Conservation (phyloP, 1,284 basidiomycete species). For the Boletellus sp. region DNA sequence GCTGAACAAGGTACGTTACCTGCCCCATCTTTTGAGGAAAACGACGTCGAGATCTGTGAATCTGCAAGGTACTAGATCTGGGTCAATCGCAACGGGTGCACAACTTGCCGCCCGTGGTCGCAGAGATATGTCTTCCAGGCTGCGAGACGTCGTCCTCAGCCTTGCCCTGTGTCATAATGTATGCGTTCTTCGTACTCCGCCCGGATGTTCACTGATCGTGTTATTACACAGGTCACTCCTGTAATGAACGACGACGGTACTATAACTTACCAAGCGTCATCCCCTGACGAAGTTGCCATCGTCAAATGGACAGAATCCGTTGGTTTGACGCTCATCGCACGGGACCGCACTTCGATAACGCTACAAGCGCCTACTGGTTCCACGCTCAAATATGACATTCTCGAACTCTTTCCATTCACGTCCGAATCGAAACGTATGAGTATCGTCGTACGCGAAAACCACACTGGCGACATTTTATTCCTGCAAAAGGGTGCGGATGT, state of each 20-base stretch:
- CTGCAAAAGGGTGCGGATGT: conserved; percentile 98
- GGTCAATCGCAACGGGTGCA: conserved; percentile 65
- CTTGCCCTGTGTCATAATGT: conserved; percentile 97
- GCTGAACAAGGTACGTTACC: conserved; percentile 38
- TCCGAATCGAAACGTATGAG: conserved; percentile 99
- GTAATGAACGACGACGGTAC: conserved; percentile 91
- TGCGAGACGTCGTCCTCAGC: conserved; percentile 92
- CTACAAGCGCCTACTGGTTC: conserved; percentile 67
- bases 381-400: conserved; percentile 75
- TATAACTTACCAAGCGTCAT: conserved; percentile 96
- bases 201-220: neutral
- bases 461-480: conserved; percentile 80
- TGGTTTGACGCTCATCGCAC: conserved; percentile 82
- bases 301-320: conserved; percentile 98
- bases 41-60: neutral
- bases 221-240: conserved; percentile 76
- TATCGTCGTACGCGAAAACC: conserved; percentile 83
- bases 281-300: conserved; percentile 98
- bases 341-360: conserved; percentile 86
- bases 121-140: conserved; percentile 91
- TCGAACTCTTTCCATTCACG: conserved; percentile 97
- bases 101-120: conserved; percentile 81
- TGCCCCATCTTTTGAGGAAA: neutral
- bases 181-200: conserved; percentile 23
- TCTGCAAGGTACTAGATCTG: conserved; percentile 43